Conservation (phyloP, 108 stramenopile species). For the Schizochytrium sp. region DNA sequence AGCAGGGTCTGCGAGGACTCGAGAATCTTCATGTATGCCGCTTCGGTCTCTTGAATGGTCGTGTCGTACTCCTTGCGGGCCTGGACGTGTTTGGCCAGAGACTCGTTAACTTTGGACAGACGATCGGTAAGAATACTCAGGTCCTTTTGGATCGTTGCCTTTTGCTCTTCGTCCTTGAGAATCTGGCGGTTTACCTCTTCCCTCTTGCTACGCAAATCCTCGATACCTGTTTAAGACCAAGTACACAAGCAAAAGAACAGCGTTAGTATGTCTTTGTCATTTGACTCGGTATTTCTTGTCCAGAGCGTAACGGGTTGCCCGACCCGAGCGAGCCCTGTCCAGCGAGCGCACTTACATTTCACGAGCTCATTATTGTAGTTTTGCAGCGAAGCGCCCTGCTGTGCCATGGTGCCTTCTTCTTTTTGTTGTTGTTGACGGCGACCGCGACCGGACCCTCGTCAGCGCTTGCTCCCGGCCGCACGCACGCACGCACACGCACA, state of each 20-base stretch:
- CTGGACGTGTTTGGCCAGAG: slow-evolving; percentile 44
- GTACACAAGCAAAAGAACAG: too few relatives aligned
- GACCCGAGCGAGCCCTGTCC: neutral
- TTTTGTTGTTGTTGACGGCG: neutral
- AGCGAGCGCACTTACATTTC: slow-evolving; percentile 31
- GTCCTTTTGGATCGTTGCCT: slow-evolving; percentile 58
- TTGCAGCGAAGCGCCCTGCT: slow-evolving; percentile 60
- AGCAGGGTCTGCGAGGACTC: slow-evolving; percentile 69
- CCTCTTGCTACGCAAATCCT: slow-evolving; percentile 55
- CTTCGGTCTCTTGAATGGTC: slow-evolving; percentile 66
- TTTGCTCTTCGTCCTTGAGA: slow-evolving; percentile 60
- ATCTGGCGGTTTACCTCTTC: slow-evolving; percentile 54
- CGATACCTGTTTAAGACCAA: neutral
- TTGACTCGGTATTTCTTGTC: too few relatives aligned
- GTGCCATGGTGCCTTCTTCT: slow-evolving; percentile 33
- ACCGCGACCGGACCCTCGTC: too few relatives aligned
- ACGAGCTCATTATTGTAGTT: slow-evolving; percentile 69
- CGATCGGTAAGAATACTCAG: slow-evolving; percentile 52
- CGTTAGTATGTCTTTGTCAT: too few relatives aligned
- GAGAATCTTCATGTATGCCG: slow-evolving; percentile 72
- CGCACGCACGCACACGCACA: too few relatives aligned
- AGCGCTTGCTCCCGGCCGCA: too few relatives aligned
- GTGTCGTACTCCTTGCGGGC: slow-evolving; percentile 61
- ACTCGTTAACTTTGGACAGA: slow-evolving; percentile 53
- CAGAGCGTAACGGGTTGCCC: neutral